Base-by-base conservation (phyloP, 163 green algal species). In the Scenedesmus sp. region DNA sequence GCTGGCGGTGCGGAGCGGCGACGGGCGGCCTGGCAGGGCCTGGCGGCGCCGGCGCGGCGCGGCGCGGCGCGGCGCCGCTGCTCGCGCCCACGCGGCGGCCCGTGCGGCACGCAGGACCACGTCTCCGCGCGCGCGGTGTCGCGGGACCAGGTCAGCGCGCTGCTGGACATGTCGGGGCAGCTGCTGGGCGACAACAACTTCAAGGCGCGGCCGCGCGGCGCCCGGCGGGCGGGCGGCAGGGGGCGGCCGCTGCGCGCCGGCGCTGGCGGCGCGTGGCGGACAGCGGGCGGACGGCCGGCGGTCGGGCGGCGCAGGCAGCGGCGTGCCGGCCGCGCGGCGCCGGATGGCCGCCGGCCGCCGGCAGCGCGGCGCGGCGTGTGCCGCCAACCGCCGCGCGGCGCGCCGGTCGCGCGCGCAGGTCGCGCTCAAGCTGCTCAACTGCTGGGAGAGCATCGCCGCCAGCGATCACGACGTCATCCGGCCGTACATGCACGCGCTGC, bases 131-230 rank as follows among this genome's bases (percentile, higher is more conserved):
- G 48, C 33, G 47, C 33, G 2, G 2, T 81, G 11, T 24, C 24
- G 34, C 75, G 50, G 63, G 75, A 86, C 42, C 75, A 87, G 48
- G 28, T 87, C 34, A 77, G 71, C 51, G 60, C 78, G 18, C 50
- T 88, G 28, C 73, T 88, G 15, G 83, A 88, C 58, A n/a, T 73
- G 9, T 75, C 74, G 3, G 39, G 48, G 3, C 60, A 79, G 51
- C 65, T 85, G 22, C 74, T 88, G 36, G 63, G 28, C 17, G 83
- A 88, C 57, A 80, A 70, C 39, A 88, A 88, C 70, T 77, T 75
- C 79, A 88, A 88, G 71, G 78, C 86, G 29, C 10, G 53, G 54
- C 36, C 31, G n/a, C n/a, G n/a, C n/a, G n/a, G n/a, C n/a, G n/a
- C n/a, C n/a, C n/a, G n/a, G n/a, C n/a, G n/a, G n/a, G n/a, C n/a